A percentile compares a stretch with the other conserved stretches of the same genome.
These are phyloP conservation scores for Flaveria trinervia DNA, from an alignment of 129 eudicot species.

Conservation along the genomic window DNA sequence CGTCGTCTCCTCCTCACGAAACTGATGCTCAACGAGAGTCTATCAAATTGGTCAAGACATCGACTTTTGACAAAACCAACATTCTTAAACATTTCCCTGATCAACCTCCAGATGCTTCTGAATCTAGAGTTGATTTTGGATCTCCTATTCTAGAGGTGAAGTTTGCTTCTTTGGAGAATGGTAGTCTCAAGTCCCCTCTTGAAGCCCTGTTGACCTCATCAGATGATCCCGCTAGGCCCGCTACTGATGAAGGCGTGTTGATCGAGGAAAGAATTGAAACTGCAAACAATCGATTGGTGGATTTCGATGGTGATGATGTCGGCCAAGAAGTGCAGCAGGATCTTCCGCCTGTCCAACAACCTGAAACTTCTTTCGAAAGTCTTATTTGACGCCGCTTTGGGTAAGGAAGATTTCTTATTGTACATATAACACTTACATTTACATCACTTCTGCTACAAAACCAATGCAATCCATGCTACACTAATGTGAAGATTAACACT, in stretches of 20 bases:
- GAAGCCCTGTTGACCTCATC: conserved; percentile 52
- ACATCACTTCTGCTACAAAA: conserved; percentile 17
- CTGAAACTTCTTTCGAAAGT: conserved; percentile 40
- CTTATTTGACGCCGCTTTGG: conserved; percentile 40
- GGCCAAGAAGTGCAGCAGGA: conserved; percentile 24
- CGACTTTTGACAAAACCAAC: conserved; percentile 29
- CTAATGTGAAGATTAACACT: background rate
- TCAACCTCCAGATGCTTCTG: conserved; percentile 22
- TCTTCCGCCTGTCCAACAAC: conserved; percentile 25
- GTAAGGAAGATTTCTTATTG: conserved; percentile 17
- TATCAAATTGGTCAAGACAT: background rate
- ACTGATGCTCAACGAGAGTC: conserved; percentile 22
- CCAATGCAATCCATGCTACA: background rate
- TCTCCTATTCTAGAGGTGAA: conserved; percentile 71
- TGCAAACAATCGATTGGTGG: conserved; percentile 37
- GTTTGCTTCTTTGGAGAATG: conserved; percentile 38
- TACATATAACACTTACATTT: conserved; percentile 24
- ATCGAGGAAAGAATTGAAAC: conserved; percentile 17
- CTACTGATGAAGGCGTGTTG: conserved; percentile 24
- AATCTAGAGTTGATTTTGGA: conserved; percentile 48
- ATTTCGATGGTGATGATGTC: conserved; percentile 35
- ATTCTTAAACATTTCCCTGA: conserved; percentile 32
- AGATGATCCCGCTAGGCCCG: conserved; percentile 3
- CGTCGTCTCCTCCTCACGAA: conserved; percentile 7
- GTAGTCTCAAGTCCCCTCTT: conserved; percentile 35